Evolutionary conservation across 148 eudicot genomes (phyloP), one percentile per base, ranked within the genome.

Genomic region (Camellia granthamiana): DNA sequence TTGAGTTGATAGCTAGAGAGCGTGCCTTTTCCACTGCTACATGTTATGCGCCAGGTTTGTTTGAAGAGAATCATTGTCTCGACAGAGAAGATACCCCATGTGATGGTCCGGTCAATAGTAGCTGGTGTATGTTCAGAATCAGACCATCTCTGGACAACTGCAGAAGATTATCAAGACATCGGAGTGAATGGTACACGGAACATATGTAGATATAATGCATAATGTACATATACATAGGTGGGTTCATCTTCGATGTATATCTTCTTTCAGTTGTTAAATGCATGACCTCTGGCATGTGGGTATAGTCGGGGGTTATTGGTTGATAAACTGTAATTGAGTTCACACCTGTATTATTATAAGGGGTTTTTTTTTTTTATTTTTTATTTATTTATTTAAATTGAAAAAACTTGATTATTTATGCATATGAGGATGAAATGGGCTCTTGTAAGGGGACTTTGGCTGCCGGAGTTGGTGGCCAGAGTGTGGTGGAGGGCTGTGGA

Each of bases 1-100:
- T 85, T 95, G 80, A 95, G 99, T 81, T 95, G 82, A 90, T 79
- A 18, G 59, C 89, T 79, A 19, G 58, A 69, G 52, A 12, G 67
- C 51, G 41, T 44, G 56, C 30, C 38, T 42, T 63, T 69, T 51
- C 72, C 72, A 52, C 6, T 16, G 44, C 71, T 4, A 9, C 58
- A 54, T 70, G 81, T 47, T 78, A 30, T 67, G 51, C 41, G 23
- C 74, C 13, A 41, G 78, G 1, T 80, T 67, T 46, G 6, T 65
- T 5, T 12, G 63, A 60, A 65, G 58, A 42, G 67, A 6, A 63
- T 54, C 16, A 2, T 2, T 54, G 6, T 58, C 59, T 75, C 58
- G 15, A 43, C 65, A 55, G 30, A 54, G 3, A 4, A 49, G 52
- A 43, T 77, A 51, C 60, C 12, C 41, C 79, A 62, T 38, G 43